Evolutionary conservation across 2,329 filamentous ascomycete species (phyloP).

Genomic region (Scedosporium apiospermum): DNA sequence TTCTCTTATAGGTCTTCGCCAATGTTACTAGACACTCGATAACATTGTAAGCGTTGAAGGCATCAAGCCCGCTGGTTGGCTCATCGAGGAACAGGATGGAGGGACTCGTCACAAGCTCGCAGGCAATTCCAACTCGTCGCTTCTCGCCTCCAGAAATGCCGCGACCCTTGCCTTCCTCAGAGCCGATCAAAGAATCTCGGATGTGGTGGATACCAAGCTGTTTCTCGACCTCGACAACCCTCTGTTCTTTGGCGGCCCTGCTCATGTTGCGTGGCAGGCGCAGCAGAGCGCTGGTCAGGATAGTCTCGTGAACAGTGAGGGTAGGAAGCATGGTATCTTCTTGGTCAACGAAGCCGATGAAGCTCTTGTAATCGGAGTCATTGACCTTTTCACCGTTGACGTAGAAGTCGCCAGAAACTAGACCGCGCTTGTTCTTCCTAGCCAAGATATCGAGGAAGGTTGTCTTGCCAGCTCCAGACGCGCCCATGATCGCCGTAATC

Average conservation of each 20-base stretch:
- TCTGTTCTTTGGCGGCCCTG: constrained; percentile 75
- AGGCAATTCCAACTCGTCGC: constrained; percentile 90
- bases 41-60: constrained; percentile 97
- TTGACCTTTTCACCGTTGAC: constrained; percentile 87
- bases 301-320: constrained; percentile 94
- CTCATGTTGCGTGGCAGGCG: constrained; percentile 91
- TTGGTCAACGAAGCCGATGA: constrained; percentile 95
- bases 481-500: constrained; percentile 94
- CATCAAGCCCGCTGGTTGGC: constrained; percentile 90
- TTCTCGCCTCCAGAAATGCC: constrained; percentile 98
- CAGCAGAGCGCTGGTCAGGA: constrained; percentile 84
- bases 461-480: constrained; percentile 94
- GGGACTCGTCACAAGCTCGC: constrained; percentile 92
- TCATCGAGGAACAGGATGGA: constrained; percentile 97
- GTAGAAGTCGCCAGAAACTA: constrained; percentile 70
- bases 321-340: constrained; percentile 96
- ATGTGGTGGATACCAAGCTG: constrained; percentile 94
- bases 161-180: constrained; percentile 85
- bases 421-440: constrained; percentile 89
- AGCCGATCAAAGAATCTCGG: constrained; percentile 89
- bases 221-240: constrained; percentile 86
- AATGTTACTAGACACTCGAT: constrained; percentile 91
- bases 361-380: constrained; percentile 78
- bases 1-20: constrained; percentile 93
- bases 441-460: constrained; percentile 94